Percentiles rank a stretch among this genome's conserved stretches.
Conservation (phyloP, 352 stramenopile species). For the Phytophthora ramorum region DNA sequence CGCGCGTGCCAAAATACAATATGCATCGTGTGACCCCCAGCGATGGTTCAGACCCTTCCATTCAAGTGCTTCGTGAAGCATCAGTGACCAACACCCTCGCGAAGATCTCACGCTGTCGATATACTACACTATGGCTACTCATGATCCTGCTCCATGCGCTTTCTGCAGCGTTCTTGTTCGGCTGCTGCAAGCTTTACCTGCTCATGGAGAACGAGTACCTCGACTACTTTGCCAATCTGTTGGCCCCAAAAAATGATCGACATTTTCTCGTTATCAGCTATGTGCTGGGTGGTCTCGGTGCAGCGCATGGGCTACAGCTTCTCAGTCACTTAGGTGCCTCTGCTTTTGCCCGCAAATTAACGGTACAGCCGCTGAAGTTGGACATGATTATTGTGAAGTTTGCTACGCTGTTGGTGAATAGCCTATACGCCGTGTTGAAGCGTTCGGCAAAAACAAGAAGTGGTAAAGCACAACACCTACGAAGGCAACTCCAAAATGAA, state of each 20-base stretch:
- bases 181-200: conserved; percentile 11
- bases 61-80: not conserved
- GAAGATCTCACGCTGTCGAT: not conserved
- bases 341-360: not conserved
- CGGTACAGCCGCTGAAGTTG: not conserved
- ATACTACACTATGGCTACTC: not conserved
- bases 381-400: not conserved
- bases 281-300: conserved; percentile 17
- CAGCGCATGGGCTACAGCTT: conserved; percentile 16
- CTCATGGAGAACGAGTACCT: conserved; percentile 37
- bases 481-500: not conserved
- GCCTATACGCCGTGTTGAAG: not conserved
- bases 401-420: not conserved
- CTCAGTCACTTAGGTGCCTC: conserved; percentile 10
- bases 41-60: not conserved
- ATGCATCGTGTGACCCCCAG: not conserved
- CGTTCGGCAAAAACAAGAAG: not conserved
- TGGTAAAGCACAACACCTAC: not conserved
- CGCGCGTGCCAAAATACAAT: too few species aligned
- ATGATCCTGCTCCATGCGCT: not conserved
- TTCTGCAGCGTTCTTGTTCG: conserved; percentile 29
- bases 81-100: not conserved
- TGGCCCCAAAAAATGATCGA: conserved; percentile 1
- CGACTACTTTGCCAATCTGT: conserved; percentile 40
- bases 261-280: conserved; percentile 23